Conservation (phyloP, 2,329 filamentous ascomycete genomes). For the Ilyonectria mors-panacis region DNA sequence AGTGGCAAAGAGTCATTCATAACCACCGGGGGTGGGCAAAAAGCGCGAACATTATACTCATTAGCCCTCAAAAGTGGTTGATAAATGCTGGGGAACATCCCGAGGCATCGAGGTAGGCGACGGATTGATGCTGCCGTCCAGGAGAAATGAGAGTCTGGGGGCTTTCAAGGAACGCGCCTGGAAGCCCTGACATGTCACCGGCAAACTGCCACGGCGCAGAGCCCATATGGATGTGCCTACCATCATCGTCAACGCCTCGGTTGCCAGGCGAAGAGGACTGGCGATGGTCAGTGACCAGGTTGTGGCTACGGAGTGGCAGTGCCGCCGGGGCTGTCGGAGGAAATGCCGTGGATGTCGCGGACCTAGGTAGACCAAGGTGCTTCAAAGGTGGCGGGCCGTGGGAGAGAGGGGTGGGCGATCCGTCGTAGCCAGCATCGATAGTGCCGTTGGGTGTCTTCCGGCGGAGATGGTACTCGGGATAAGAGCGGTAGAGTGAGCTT, state of each 20-base stretch:
- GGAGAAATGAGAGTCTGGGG: slow-evolving; percentile 30
- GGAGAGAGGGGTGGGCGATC: slow-evolving; percentile 79
- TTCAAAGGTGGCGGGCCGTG: slow-evolving; percentile 84
- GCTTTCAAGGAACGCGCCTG: slow-evolving; percentile 33
- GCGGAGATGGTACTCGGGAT: slow-evolving; percentile 82
- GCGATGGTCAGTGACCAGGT: slow-evolving; percentile 27
- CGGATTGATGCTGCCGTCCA: slow-evolving; percentile 32
- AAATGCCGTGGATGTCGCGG: slow-evolving; percentile 41
- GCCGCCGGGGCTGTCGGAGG: slow-evolving; percentile 29
- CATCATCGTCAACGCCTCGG: slow-evolving; percentile 33
- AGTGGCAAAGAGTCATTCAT: slow-evolving; percentile 51
- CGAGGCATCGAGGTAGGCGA: slow-evolving; percentile 34
- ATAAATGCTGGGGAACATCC: slow-evolving; percentile 42
- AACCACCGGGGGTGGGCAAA: slow-evolving; percentile 55
- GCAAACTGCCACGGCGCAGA: slow-evolving; percentile 37
- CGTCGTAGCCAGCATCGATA: slow-evolving; percentile 91
- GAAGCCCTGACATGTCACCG: slow-evolving; percentile 29
- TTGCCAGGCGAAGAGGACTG: slow-evolving; percentile 34
- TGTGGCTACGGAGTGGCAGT: slow-evolving; percentile 33
- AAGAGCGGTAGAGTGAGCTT: slow-evolving; percentile 44
- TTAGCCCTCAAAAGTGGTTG: slow-evolving; percentile 54
- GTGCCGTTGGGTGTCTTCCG: slow-evolving; percentile 97
- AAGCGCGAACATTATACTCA: slow-evolving; percentile 56
- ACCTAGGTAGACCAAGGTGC: slow-evolving; percentile 82
- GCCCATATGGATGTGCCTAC: slow-evolving; percentile 26